Percentiles rank a stretch among this genome's conserved stretches.
These are phyloP conservation scores for Kingdonia uniflora DNA, from an alignment of 164 flowering plant genomes.

Conservation along the genomic window DNA sequence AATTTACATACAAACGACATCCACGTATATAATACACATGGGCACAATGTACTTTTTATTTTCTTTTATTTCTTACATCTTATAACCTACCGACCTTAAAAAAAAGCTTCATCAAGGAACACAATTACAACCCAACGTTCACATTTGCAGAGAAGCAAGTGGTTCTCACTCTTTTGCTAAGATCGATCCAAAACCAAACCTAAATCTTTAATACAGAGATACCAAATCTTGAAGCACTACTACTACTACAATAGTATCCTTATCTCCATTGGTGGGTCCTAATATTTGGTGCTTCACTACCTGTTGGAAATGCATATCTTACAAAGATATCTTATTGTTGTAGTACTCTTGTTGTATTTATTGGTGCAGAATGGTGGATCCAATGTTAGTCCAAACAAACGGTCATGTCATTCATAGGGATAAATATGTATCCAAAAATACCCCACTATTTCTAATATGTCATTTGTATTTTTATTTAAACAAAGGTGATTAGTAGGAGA, in stretches of 20 bases:
- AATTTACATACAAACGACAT: too few relatives aligned
- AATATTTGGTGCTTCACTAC: too few relatives aligned
- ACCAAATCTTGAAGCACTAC: background rate
- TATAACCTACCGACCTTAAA: background rate
- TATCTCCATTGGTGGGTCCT: too few relatives aligned
- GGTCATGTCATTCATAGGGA: background rate
- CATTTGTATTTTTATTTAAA: too few relatives aligned
- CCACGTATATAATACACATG: too few relatives aligned
- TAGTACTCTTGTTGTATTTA: background rate
- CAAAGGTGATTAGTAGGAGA: too few relatives aligned
- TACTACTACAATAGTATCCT: too few relatives aligned
- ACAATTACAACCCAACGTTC: conserved; percentile 29
- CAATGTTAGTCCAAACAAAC: conserved; percentile 4
- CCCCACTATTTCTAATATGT: too few relatives aligned
- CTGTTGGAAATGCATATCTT: background rate
- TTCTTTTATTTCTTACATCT: background rate
- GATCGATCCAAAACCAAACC: conserved; percentile 4
- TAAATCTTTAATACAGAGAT: conserved; percentile 1
- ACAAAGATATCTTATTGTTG: background rate
- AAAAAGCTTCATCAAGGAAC: background rate
- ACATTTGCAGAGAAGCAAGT: conserved; percentile 23
- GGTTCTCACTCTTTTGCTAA: conserved; percentile 4
- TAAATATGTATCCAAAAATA: background rate
- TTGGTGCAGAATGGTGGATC: background rate
- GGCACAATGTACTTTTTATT: too few relatives aligned